Evolutionary conservation across 164 flowering plant species (phyloP).

Genomic region (Berberis thunbergii): DNA sequence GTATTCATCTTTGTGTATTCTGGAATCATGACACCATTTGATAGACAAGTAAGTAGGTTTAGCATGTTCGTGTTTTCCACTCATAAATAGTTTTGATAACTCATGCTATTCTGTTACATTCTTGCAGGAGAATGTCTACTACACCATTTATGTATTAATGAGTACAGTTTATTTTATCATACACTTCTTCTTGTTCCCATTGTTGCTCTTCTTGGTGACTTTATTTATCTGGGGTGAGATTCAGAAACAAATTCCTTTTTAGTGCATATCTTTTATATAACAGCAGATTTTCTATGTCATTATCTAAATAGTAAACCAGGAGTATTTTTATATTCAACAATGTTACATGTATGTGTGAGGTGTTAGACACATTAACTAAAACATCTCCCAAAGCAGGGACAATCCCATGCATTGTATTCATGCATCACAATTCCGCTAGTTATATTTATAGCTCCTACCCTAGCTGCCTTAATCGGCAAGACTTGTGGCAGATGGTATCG

Average conservation of each 20-base stretch:
- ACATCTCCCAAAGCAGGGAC: too few species aligned
- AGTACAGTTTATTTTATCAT: slow-evolving; percentile 75
- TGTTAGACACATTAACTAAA: too few species aligned
- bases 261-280: too few species aligned
- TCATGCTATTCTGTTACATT: neutral
- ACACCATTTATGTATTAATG: slow-evolving; percentile 70
- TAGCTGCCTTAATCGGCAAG: too few species aligned
- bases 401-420: too few species aligned
- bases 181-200: slow-evolving; percentile 71
- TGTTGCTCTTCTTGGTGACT: slow-evolving; percentile 76
- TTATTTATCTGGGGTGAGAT: slow-evolving; percentile 78
- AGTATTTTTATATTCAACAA: too few species aligned
- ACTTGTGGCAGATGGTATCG: too few species aligned
- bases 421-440: too few species aligned
- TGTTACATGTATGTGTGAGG: too few species aligned
- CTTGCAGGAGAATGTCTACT: slow-evolving; percentile 73
- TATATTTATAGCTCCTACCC: too few species aligned
- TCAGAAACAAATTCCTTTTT: neutral
- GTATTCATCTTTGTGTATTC: slow-evolving; percentile 73
- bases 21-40: slow-evolving; percentile 44
- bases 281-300: too few species aligned
- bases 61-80: neutral
- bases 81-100: neutral
- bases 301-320: too few species aligned
- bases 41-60: slow-evolving; percentile 44